A percentile compares a stretch with the other conserved stretches of the same genome.
These are phyloP conservation scores for Pulveroboletus sp. DNA, from an alignment of 768 basidiomycete species.

Conservation along the genomic window DNA sequence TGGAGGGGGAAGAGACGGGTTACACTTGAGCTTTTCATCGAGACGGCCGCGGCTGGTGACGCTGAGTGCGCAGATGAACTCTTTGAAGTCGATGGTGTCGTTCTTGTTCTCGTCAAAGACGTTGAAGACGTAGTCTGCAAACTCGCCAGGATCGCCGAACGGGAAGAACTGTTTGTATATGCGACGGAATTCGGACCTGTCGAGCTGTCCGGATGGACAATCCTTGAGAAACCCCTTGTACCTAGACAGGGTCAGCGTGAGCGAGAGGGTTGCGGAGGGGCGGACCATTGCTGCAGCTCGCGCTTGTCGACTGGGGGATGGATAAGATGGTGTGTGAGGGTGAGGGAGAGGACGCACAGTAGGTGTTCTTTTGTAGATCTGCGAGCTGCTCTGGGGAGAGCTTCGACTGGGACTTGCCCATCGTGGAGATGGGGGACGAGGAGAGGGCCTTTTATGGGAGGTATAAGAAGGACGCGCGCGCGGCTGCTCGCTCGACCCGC, in stretches of 20 bases:
- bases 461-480: too few species aligned
- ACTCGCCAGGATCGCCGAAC: conserved; percentile 94
- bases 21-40: conserved; percentile 98
- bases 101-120: conserved; percentile 95
- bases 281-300: conserved; percentile 91
- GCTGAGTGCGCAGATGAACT: conserved; percentile 97
- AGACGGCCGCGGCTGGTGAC: conserved; percentile 89
- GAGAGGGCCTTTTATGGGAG: conserved; percentile 24
- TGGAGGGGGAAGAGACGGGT: conserved; percentile 38
- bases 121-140: conserved; percentile 98
- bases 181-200: conserved; percentile 91
- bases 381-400: conserved; percentile 89
- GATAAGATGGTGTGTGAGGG: conserved; percentile 11
- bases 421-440: conserved; percentile 39
- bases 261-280: conserved; percentile 6
- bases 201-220: conserved; percentile 94
- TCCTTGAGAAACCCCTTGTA: conserved; percentile 99
- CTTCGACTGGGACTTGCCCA: conserved; percentile 98
- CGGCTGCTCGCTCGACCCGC: neutral
- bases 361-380: conserved; percentile 96
- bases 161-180: conserved; percentile 99
- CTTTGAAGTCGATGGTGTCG: conserved; percentile 98
- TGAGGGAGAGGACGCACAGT: conserved; percentile 57
- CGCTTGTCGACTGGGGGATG: conserved; percentile 81
- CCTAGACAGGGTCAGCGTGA: conserved; percentile 43